Conservation (phyloP, 2,329 filamentous ascomycete species). For the Rhexocercosporidium sp. region DNA sequence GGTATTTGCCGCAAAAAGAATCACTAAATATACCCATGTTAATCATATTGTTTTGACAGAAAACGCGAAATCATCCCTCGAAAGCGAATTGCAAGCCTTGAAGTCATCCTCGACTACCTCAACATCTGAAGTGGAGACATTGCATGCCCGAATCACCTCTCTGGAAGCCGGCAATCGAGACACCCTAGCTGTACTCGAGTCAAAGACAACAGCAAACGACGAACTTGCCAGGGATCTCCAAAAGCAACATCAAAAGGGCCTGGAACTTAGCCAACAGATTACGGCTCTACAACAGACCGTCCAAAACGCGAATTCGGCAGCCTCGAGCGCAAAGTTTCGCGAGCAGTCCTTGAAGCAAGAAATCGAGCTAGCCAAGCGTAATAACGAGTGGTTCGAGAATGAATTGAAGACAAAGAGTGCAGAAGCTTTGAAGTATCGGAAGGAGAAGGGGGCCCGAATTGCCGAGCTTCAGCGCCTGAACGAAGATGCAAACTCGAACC, state of each 20-base stretch:
- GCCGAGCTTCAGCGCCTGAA: constrained; percentile 86
- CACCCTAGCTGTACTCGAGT: constrained; percentile 85
- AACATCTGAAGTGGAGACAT: constrained; percentile 73
- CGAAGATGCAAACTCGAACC: constrained; percentile 79
- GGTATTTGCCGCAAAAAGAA: constrained; percentile 56
- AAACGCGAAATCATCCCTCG: constrained; percentile 73
- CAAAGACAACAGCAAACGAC: constrained; percentile 86
- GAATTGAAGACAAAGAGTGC: constrained; percentile 90
- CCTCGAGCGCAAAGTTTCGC: constrained; percentile 83
- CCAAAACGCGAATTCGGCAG: constrained; percentile 79
- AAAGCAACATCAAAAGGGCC: constrained; percentile 84
- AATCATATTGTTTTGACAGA: constrained; percentile 57
- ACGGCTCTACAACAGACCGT: constrained; percentile 81
- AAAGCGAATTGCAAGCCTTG: constrained; percentile 80
- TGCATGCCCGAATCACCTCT: constrained; percentile 82
- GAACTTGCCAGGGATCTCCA: constrained; percentile 85
- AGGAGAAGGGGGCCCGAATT: constrained; percentile 91
- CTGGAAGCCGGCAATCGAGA: constrained; percentile 93
- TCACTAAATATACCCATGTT: constrained; percentile 16
- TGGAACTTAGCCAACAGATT: constrained; percentile 83
- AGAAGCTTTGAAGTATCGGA: constrained; percentile 88
- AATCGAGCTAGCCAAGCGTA: constrained; percentile 84
- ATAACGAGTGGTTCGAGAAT: constrained; percentile 90
- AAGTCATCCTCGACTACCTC: constrained; percentile 78
- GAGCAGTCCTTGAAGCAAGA: constrained; percentile 92